Conservation (phyloP, 352 stramenopile species). For the Phytophthora quininea region DNA sequence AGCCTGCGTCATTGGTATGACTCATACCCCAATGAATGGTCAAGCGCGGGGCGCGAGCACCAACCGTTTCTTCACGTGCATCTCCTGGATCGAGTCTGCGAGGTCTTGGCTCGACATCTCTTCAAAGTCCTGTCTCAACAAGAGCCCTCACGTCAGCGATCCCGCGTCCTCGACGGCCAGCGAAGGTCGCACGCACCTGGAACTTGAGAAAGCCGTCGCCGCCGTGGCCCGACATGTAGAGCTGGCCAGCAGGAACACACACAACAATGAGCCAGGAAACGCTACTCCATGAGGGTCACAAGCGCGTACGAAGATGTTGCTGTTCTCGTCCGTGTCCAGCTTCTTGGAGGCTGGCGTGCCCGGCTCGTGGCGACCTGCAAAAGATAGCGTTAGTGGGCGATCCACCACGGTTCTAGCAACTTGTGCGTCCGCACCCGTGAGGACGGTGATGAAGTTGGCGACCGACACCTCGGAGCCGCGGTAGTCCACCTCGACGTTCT, state of each 20-base stretch:
- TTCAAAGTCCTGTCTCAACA: slow-evolving; percentile 87
- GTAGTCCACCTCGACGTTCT: slow-evolving; percentile 95
- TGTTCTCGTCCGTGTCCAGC: slow-evolving; percentile 88
- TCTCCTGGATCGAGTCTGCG: slow-evolving; percentile 92
- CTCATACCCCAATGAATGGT: no score
- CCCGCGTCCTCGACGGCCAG: slow-evolving; percentile 6
- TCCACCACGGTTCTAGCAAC: background rate
- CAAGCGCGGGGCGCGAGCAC: slow-evolving; percentile 4
- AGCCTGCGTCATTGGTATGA: background rate
- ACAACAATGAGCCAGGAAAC: slow-evolving; percentile 21
- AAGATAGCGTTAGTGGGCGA: background rate
- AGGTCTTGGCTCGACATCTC: slow-evolving; percentile 96
- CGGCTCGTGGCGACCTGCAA: slow-evolving; percentile 79
- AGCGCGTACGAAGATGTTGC: slow-evolving; percentile 84
- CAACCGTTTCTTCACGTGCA: slow-evolving; percentile 92
- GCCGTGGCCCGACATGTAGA: slow-evolving; percentile 95
- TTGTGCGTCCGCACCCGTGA: slow-evolving; percentile 64
- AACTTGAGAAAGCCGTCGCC: slow-evolving; percentile 99
- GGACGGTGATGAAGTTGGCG: slow-evolving; percentile 95
- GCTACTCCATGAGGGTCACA: slow-evolving; percentile 25
- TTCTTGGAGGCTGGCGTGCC: slow-evolving; percentile 91
- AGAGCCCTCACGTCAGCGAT: slow-evolving; percentile 3
- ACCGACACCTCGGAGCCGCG: slow-evolving; percentile 96
- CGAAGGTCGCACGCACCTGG: slow-evolving; percentile 58
- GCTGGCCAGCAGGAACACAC: slow-evolving; percentile 36